Evolutionary conservation across 306 rosid species (phyloP).

Genomic region (Citrullus amarus): DNA sequence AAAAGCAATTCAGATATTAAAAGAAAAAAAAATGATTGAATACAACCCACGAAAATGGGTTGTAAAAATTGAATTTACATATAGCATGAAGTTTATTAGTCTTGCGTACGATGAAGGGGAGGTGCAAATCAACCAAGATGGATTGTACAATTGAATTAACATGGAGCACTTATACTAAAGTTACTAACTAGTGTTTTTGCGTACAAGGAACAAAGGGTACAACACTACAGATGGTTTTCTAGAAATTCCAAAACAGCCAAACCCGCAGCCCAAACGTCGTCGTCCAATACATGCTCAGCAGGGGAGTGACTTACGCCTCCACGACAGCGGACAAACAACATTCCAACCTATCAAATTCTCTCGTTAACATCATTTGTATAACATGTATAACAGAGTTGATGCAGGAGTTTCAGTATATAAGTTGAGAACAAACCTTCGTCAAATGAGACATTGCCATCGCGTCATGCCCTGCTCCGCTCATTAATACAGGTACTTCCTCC

Average conservation of each 20-base stretch:
- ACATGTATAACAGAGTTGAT: constrained; percentile 3
- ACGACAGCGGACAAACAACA: constrained; percentile 87
- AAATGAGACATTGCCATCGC: constrained; percentile 92
- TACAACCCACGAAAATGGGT: constrained; percentile 2
- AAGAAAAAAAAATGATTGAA: background rate
- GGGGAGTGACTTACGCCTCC: constrained; percentile 96
- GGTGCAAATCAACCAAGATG: background rate
- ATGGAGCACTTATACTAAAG: background rate
- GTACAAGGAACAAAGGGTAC: background rate
- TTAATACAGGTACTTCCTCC: constrained; percentile 57
- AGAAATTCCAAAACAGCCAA: constrained; percentile 56
- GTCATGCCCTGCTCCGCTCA: constrained; percentile 98
- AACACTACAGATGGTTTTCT: constrained; percentile 28
- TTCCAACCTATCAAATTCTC: constrained; percentile 52
- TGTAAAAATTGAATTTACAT: background rate
- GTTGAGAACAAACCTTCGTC: constrained; percentile 49
- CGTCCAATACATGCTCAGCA: constrained; percentile 62
- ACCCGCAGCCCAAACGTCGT: constrained; percentile 79
- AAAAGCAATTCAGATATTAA: background rate
- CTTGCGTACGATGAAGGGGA: background rate
- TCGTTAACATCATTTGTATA: background rate
- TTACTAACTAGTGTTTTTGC: background rate
- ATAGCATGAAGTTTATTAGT: background rate
- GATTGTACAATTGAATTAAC: constrained; percentile 1
- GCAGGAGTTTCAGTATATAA: background rate